These are phyloP conservation scores for Volvox africanus DNA, from an alignment of 139 green algal species.

Conservation along the genomic window DNA sequence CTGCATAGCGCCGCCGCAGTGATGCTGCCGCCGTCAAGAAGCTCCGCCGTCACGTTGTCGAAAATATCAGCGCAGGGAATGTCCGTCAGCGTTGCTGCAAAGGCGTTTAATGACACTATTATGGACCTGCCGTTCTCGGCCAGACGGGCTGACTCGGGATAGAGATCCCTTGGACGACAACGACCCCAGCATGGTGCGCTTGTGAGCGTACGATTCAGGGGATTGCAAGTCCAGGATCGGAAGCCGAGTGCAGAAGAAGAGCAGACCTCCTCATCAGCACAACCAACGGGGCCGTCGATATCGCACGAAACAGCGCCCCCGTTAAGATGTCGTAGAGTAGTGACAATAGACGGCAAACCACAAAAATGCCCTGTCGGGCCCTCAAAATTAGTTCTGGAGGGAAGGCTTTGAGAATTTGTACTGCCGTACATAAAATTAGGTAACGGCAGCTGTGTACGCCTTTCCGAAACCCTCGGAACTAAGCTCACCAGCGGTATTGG, in stretches of 20 bases:
- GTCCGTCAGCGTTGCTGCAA: not conserved
- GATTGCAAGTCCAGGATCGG: not conserved
- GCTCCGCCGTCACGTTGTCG: not conserved
- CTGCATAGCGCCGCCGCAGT: conserved; percentile 7
- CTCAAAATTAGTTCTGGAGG: too few relatives aligned
- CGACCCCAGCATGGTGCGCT: not conserved
- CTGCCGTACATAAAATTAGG: too few relatives aligned
- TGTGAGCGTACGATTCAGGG: not conserved
- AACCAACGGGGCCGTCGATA: not conserved
- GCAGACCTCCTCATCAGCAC: not conserved
- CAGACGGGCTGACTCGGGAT: not conserved
- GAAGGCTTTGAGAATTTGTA: too few relatives aligned
- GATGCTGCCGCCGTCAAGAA: not conserved
- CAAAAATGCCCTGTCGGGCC: too few relatives aligned
- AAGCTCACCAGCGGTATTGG: too few relatives aligned
- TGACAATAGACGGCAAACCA: not conserved
- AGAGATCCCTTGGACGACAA: not conserved
- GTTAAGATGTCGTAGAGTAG: not conserved
- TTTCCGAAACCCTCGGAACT: too few relatives aligned
- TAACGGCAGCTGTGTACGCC: too few relatives aligned
- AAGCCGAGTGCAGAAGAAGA: not conserved
- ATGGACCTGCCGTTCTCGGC: not conserved
- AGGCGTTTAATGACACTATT: not conserved
- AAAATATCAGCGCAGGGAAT: not conserved
- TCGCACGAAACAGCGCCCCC: not conserved